Percentiles rank a stretch among this genome's conserved stretches.
Conservation (phyloP, 345 rosid genomes). For the Streptanthus diversifolius region DNA sequence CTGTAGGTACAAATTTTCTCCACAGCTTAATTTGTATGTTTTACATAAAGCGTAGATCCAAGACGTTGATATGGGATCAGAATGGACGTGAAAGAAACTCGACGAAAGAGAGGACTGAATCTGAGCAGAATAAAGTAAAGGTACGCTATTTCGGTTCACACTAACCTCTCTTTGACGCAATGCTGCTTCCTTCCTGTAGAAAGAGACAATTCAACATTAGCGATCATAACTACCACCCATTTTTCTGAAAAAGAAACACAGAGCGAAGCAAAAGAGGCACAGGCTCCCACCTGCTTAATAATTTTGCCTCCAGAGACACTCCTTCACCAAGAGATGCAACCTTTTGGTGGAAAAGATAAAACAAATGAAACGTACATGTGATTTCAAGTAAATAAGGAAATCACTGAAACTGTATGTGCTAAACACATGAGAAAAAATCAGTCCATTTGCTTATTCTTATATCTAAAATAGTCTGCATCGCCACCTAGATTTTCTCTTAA, state of each 20-base stretch:
- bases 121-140: neutral
- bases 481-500: neutral
- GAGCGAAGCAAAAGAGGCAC: slow-evolving; percentile 18
- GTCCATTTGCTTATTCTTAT: neutral
- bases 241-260: slow-evolving; percentile 2
- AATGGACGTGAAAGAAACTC: slow-evolving; percentile 9
- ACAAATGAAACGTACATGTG: slow-evolving; percentile 12
- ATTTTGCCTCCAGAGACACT: slow-evolving; percentile 88
- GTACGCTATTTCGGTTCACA: neutral
- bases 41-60: neutral
- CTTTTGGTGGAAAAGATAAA: slow-evolving; percentile 40
- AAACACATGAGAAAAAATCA: neutral
- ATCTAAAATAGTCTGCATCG: slow-evolving; percentile 1
- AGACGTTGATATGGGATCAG: neutral
- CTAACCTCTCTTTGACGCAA: slow-evolving; percentile 86
- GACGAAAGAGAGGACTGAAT: neutral
- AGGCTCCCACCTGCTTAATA: slow-evolving; percentile 67
- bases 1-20: slow-evolving; percentile 39
- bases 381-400: slow-evolving; percentile 1
- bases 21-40: slow-evolving; percentile 16
- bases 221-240: neutral
- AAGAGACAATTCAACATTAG: slow-evolving; percentile 21
- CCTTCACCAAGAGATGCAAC: slow-evolving; percentile 98
- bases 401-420: neutral
- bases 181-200: slow-evolving; percentile 82